phyloP scores from a whole-genome alignment of 371 early-diverging fungal species.

The Mortierella sp. region DNA sequence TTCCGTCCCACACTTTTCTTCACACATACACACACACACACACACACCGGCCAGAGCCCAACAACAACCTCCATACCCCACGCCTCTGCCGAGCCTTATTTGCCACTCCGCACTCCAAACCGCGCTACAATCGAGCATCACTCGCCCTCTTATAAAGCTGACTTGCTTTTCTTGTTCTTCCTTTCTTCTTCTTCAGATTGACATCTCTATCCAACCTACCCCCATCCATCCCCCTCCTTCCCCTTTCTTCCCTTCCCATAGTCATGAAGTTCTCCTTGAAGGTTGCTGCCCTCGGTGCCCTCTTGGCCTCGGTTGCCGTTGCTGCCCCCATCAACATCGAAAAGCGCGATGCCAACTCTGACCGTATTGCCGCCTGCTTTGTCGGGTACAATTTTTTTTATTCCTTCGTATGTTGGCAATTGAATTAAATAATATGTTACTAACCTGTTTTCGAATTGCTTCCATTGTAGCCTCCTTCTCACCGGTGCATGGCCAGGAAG shows the following conservation, averaged over 20 bases:
- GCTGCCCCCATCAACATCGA: slow-evolving; percentile 43
- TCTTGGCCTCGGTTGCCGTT: slow-evolving; percentile 19
- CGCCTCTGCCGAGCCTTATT: background rate
- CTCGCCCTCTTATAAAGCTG: background rate
- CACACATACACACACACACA: background rate
- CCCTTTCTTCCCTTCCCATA: background rate
- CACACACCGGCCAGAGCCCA: background rate
- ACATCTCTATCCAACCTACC: slow-evolving; percentile 22
- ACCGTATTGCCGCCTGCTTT: slow-evolving; percentile 46
- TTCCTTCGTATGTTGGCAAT: background rate
- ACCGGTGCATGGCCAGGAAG: slow-evolving; percentile 54
- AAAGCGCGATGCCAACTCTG: slow-evolving; percentile 38
- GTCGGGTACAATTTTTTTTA: slow-evolving; percentile 25
- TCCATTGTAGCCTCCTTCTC: slow-evolving; percentile 34
- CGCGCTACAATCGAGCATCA: background rate
- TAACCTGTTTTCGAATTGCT: no score
- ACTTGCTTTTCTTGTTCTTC: background rate
- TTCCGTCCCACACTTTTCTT: background rate
- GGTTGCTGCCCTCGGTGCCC: background rate
- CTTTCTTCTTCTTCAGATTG: slow-evolving; percentile 20
- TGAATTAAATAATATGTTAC: background rate
- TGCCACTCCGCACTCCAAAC: background rate
- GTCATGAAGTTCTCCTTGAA: slow-evolving; percentile 11
- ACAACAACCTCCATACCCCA: background rate
- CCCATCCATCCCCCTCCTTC: background rate